Conservation (phyloP, 768 basidiomycete genomes). For the Agrocybe praecox region DNA sequence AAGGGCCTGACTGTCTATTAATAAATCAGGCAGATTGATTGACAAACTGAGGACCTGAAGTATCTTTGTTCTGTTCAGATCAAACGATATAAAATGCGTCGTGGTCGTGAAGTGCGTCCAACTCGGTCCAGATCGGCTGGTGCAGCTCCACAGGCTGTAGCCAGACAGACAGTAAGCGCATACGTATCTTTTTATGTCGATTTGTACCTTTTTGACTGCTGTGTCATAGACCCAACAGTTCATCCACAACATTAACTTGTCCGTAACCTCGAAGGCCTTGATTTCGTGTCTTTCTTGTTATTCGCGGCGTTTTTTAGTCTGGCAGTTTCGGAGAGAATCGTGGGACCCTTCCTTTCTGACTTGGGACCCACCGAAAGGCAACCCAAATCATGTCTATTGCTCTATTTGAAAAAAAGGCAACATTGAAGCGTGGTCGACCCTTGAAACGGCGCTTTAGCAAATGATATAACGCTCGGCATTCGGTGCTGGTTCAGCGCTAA, state of each 20-base stretch:
- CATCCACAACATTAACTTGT: background rate
- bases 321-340: no score
- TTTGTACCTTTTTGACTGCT: background rate
- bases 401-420: background rate
- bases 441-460: background rate
- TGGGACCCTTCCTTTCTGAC: no score
- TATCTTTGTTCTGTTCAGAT: slow-evolving; percentile 6
- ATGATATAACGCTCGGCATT: slow-evolving; percentile 9
- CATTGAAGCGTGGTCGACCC: background rate
- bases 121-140: slow-evolving; percentile 1
- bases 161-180: background rate
- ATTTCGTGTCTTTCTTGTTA: no score
- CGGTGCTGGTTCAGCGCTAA: slow-evolving; percentile 11
- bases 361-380: no score
- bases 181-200: background rate
- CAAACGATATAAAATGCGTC: slow-evolving; percentile 3
- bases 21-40: slow-evolving; percentile 1
- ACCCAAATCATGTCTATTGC: background rate
- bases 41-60: slow-evolving; percentile 5
- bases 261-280: background rate
- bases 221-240: background rate
- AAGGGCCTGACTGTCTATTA: background rate
- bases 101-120: background rate
- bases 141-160: background rate
- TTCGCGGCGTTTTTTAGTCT: no score